Evolutionary conservation across 2,329 filamentous ascomycete species (phyloP).

Genomic region (Trichoderma sp.): DNA sequence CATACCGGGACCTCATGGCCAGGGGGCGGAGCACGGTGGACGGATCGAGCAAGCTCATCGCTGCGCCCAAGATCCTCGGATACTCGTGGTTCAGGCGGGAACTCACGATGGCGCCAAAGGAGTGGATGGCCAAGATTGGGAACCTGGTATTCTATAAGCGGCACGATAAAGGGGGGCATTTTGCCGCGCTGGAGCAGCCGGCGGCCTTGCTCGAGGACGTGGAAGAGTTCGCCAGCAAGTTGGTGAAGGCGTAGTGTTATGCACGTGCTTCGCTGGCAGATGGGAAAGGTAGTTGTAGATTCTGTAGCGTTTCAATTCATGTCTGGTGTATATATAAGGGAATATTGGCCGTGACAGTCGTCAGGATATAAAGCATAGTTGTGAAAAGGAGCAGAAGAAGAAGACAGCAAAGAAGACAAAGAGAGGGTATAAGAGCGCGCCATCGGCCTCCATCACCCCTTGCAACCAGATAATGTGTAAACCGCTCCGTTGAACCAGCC

Average conservation of each 20-base stretch:
- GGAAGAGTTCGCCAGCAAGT: neutral
- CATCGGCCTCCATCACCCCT: neutral
- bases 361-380: neutral
- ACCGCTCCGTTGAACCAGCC: neutral
- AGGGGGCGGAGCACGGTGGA: neutral
- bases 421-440: no score
- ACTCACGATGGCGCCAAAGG: neutral
- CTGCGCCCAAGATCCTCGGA: neutral
- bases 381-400: no score
- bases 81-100: neutral
- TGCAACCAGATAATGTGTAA: neutral
- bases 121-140: neutral
- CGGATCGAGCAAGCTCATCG: neutral
- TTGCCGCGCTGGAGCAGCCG: conserved; percentile 8
- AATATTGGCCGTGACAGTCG: neutral
- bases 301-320: neutral
- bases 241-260: neutral
- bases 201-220: conserved; percentile 5
- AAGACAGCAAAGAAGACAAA: no score
- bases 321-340: neutral
- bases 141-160: conserved; percentile 11
- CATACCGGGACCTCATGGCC: neutral
- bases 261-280: neutral
- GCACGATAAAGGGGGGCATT: conserved; percentile 1
- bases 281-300: neutral